Base-by-base conservation (phyloP, 495 filamentous ascomycete species). In the Penicillium subrubescens region DNA sequence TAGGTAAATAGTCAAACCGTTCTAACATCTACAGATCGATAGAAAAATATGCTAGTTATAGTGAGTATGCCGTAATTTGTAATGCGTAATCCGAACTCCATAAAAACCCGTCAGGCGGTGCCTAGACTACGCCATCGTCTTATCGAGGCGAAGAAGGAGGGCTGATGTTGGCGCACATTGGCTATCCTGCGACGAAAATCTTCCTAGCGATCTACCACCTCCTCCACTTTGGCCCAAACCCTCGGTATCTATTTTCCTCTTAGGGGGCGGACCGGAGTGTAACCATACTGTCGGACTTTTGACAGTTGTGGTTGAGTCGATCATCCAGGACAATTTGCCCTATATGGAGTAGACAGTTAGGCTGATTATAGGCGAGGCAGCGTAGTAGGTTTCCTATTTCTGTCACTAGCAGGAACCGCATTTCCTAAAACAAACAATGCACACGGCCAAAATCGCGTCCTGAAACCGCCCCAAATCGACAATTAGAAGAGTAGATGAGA, bases 391-490 rank as follows among this genome's bases (percentile, higher is more conserved):
- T 56, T 1, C 33, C 53, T 37, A 34, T 56, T 37, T 55, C 31
- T 19, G 52, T 27, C 11, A 53, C 50, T 33, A 31, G 52, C 52
- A 35, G 52, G 6, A 35, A 56, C 53, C 12, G 31, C 8, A 17
- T 56, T 15, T 31, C 53, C 53, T 11, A 33, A 59, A 50, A 34
- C 29, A 27, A 19, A 35, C 43, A 31, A 23, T 44, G 54, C 34
- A 14, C 33, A 52, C 55, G 61, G 8, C 21, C n/a, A 21, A 27
- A n/a, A 60, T 65, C 57, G 63, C 63, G 23, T 60, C 29, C 27
- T 65, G 63, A 65, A 65, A 65, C 63, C 25, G 60, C 59, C 60
- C 44, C 29, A 59, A 63, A 15, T 19, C 31, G 50, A 3, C 25
- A 1, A 25, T 52, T 29, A 25, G 48, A 14, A 17, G 7, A 29